These are phyloP conservation scores for Fusarium tricinctum DNA, from an alignment of 2,329 filamentous ascomycete species.

Conservation along the genomic window DNA sequence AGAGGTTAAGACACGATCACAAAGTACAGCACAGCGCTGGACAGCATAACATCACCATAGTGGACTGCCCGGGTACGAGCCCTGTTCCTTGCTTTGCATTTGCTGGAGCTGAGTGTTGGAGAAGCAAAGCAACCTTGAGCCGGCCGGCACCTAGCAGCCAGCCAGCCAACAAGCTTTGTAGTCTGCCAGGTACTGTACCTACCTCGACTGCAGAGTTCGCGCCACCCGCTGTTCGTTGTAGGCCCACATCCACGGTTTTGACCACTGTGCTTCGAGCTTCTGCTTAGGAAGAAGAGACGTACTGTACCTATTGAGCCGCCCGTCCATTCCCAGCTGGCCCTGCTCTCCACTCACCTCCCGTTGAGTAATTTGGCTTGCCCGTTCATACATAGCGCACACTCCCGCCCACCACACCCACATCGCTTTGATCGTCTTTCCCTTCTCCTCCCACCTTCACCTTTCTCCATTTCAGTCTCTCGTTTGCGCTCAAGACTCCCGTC, in stretches of 20 bases:
- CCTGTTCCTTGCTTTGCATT: conserved; percentile 14
- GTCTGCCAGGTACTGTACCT: conserved; percentile 40
- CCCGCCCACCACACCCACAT: conserved; percentile 47
- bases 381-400: conserved; percentile 48
- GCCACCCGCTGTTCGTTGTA: conserved; percentile 50
- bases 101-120: conserved; percentile 16
- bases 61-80: conserved; percentile 13
- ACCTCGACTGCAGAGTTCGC: conserved; percentile 48
- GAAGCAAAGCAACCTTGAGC: conserved; percentile 32
- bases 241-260: conserved; percentile 41
- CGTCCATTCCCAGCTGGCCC: conserved; percentile 35
- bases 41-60: conserved; percentile 20
- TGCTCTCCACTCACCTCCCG: conserved; percentile 31
- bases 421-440: conserved; percentile 44
- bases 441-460: conserved; percentile 51
- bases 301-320: conserved; percentile 18
- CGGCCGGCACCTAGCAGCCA: conserved; percentile 16
- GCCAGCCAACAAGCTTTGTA: conserved; percentile 35
- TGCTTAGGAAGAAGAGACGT: conserved; percentile 30
- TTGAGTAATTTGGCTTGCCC: conserved; percentile 28
- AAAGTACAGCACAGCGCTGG: conserved; percentile 22
- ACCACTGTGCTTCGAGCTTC: conserved; percentile 36
- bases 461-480: conserved; percentile 55
- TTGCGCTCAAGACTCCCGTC: conserved; percentile 48
- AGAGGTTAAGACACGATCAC: conserved; percentile 38